Evolutionary conservation across 2,329 filamentous ascomycete genomes (phyloP).

Genomic region (Fusarium heterosporum): DNA sequence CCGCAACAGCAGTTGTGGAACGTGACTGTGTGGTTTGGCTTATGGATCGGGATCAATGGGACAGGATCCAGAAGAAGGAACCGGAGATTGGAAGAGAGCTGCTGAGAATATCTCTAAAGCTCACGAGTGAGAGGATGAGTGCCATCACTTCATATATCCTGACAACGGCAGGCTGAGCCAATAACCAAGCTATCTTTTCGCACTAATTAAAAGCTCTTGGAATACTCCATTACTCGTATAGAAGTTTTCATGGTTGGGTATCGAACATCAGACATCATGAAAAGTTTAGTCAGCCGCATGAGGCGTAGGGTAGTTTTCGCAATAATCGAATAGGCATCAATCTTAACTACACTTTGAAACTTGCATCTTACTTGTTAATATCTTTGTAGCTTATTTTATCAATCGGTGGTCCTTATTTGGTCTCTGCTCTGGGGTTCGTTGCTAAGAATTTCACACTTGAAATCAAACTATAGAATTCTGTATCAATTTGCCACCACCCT

Average conservation of each 20-base stretch:
- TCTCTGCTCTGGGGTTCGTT: neutral
- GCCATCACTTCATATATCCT: slow-evolving; percentile 70
- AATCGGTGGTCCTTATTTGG: neutral
- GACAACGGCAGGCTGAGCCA: slow-evolving; percentile 59
- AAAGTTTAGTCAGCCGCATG: slow-evolving; percentile 34
- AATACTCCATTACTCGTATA: neutral
- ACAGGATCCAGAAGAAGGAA: slow-evolving; percentile 75
- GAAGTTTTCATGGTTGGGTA: neutral
- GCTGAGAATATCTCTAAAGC: slow-evolving; percentile 86
- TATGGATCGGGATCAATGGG: slow-evolving; percentile 79
- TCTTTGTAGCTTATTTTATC: neutral
- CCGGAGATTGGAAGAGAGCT: slow-evolving; percentile 85
- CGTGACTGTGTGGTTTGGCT: slow-evolving; percentile 85
- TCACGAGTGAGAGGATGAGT: slow-evolving; percentile 93
- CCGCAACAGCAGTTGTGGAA: slow-evolving; percentile 87
- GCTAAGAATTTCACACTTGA: neutral
- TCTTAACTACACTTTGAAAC: neutral
- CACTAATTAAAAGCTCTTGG: slow-evolving; percentile 9
- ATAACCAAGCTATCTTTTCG: neutral
- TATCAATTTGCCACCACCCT: slow-evolving; percentile 32
- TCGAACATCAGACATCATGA: neutral
- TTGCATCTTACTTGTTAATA: neutral
- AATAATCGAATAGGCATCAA: slow-evolving; percentile 5
- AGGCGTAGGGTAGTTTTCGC: slow-evolving; percentile 1
- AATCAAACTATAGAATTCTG: slow-evolving; percentile 7